Evolutionary conservation across 176 grass and related monocot genomes (phyloP), one percentile per base, ranked within the genome.

Genomic region (Olyra latifolia): DNA sequence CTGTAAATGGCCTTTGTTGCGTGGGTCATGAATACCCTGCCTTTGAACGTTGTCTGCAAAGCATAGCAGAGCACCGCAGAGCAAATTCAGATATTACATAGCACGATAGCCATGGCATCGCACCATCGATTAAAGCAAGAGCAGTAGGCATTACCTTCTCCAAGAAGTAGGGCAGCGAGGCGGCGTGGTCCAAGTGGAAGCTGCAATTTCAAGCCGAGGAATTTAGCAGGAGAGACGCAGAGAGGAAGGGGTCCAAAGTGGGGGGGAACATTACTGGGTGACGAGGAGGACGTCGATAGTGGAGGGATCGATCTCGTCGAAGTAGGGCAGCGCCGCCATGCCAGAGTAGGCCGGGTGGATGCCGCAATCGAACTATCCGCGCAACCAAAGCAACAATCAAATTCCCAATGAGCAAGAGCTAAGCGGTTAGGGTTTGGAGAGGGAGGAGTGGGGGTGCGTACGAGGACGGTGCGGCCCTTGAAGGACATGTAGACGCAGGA

Each of bases 401-500:
- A 38, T n/a, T n/a, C n/a, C n/a, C n/a, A n/a, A n/a, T n/a, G n/a
- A n/a, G 14, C 46, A 47, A 8, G 0, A 19, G 14, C 9, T 1
- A 17, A 12, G n/a, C 38, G 11, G 43, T 47, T 17, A 32, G 28
- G 68, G 58, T 39, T 65, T 14, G 55, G 42, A 74, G 4, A 0
- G 24, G 15, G 22, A 6, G 62, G 27, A 10, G 10, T 1, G 8
- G 4, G 11, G 59, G 28, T 7, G 61, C 42, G 61, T 81, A 98
- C 96, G 81, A 98, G 75, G 88, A 98, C 84, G 46, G 68, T 91
- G 82, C 93, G 93, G 71, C 92, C 96, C 82, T 94, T 95, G 84
- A 89, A 98, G 78, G 96, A 83, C 96, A 95, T 95, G 81, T 95
- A 86, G 66, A 98, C 92, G 84, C 96, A 98, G 88, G 95, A 98